Conservation (phyloP, 768 basidiomycete genomes). For the Phlegmacium glaucopus region DNA sequence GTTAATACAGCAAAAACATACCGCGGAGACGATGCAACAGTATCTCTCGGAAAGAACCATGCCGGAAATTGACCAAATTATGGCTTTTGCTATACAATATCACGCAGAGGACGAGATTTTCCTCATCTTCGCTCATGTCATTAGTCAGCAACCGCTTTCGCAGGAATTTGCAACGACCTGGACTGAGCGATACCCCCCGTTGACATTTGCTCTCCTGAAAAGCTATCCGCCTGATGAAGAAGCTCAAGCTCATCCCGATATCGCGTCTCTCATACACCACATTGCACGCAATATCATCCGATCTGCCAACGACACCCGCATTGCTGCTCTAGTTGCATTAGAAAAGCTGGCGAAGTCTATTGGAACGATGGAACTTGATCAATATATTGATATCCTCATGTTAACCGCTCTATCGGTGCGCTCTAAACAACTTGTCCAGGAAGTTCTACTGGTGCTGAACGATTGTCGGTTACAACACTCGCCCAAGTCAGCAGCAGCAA, state of each 20-base stretch:
- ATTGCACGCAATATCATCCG: conserved; percentile 49
- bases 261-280: conserved; percentile 23
- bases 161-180: conserved; percentile 29
- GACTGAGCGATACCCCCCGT: conserved; percentile 48
- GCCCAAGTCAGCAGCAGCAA: conserved; percentile 19
- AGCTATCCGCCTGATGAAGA: conserved; percentile 41
- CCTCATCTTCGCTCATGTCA: conserved; percentile 41
- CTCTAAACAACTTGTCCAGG: conserved; percentile 49
- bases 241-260: conserved; percentile 24
- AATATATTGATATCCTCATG: conserved; percentile 54
- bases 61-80: conserved; percentile 30
- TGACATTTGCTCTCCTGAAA: conserved; percentile 54
- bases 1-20: conserved; percentile 20
- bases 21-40: conserved; percentile 21
- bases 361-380: conserved; percentile 31
- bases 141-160: conserved; percentile 28
- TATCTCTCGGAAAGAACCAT: conserved; percentile 21
- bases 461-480: conserved; percentile 26
- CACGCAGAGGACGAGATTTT: conserved; percentile 55
- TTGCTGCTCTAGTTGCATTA: conserved; percentile 55
- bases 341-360: conserved; percentile 52
- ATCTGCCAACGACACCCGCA: conserved; percentile 50
- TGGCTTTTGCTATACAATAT: conserved; percentile 42
- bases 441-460: conserved; percentile 57
- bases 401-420: conserved; percentile 50